These are phyloP conservation scores for Tolypocladium paradoxum DNA, from an alignment of 2,329 filamentous ascomycete genomes.

Conservation along the genomic window DNA sequence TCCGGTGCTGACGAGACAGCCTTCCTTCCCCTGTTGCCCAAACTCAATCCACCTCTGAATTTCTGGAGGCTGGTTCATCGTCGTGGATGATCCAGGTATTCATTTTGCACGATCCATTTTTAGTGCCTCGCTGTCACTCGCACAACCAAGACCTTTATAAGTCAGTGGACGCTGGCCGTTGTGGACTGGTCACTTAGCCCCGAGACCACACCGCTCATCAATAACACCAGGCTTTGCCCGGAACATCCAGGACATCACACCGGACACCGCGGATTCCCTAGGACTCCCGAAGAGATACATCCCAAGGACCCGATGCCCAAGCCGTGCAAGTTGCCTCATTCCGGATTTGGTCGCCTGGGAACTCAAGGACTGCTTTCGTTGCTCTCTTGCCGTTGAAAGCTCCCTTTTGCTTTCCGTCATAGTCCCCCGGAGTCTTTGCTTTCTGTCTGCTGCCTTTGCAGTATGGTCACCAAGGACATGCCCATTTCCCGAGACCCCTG, in stretches of 20 bases:
- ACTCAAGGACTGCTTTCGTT: constrained; percentile 1
- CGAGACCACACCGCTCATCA: background rate
- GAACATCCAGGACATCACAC: background rate
- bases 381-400: background rate
- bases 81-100: background rate
- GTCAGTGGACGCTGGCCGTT: background rate
- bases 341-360: constrained; percentile 5
- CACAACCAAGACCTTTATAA: background rate
- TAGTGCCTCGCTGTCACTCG: background rate
- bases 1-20: constrained; percentile 1
- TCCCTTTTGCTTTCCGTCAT: background rate
- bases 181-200: background rate
- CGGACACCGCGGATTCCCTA: background rate
- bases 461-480: constrained; percentile 30
- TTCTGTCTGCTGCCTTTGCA: constrained; percentile 4
- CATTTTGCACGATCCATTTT: background rate
- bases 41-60: background rate
- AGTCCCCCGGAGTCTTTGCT: background rate
- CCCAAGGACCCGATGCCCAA: constrained; percentile 5
- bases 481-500: constrained; percentile 37
- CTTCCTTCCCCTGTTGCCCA: background rate
- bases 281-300: background rate
- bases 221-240: background rate
- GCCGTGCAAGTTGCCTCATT: background rate
- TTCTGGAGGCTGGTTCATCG: background rate